phyloP scores from a whole-genome alignment of 306 rosid species.

The Begonia masoniana region DNA sequence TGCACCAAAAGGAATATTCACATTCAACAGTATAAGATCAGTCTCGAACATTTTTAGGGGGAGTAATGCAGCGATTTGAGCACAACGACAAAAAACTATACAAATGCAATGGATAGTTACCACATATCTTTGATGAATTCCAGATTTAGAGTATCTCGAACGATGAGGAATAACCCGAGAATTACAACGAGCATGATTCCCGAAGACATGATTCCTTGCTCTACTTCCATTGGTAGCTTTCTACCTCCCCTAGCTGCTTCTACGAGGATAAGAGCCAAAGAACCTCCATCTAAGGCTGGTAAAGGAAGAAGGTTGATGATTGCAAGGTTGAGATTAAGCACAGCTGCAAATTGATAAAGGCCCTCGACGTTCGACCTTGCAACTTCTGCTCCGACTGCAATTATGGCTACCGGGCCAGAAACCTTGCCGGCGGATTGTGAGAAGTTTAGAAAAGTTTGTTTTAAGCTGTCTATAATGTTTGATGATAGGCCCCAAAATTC shows the following conservation, averaged over 20 bases:
- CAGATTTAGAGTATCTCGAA: slow-evolving; percentile 86
- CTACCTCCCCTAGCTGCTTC: slow-evolving; percentile 97
- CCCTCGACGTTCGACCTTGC: slow-evolving; percentile 79
- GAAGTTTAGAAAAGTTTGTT: slow-evolving; percentile 70
- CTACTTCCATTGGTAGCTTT: slow-evolving; percentile 78
- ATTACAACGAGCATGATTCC: slow-evolving; percentile 73
- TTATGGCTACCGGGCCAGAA: slow-evolving; percentile 90
- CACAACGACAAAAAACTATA: neutral
- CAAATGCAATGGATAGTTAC: slow-evolving; percentile 12
- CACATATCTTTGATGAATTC: slow-evolving; percentile 70
- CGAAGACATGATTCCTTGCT: slow-evolving; percentile 86
- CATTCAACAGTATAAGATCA: no score
- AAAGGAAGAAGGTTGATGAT: slow-evolving; percentile 84
- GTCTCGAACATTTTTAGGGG: no score
- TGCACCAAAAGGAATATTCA: no score
- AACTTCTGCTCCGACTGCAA: slow-evolving; percentile 91
- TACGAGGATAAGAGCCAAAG: slow-evolving; percentile 68
- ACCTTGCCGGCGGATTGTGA: slow-evolving; percentile 85
- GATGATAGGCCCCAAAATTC: slow-evolving; percentile 69
- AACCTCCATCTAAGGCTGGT: slow-evolving; percentile 86
- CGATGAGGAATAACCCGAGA: slow-evolving; percentile 69
- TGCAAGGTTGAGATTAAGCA: slow-evolving; percentile 76
- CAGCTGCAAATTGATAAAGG: slow-evolving; percentile 79
- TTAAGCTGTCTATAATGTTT: slow-evolving; percentile 63
- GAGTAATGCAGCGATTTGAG: no score